Conservation (phyloP, 2,329 filamentous ascomycete species). For the Trichoderma koningii region DNA sequence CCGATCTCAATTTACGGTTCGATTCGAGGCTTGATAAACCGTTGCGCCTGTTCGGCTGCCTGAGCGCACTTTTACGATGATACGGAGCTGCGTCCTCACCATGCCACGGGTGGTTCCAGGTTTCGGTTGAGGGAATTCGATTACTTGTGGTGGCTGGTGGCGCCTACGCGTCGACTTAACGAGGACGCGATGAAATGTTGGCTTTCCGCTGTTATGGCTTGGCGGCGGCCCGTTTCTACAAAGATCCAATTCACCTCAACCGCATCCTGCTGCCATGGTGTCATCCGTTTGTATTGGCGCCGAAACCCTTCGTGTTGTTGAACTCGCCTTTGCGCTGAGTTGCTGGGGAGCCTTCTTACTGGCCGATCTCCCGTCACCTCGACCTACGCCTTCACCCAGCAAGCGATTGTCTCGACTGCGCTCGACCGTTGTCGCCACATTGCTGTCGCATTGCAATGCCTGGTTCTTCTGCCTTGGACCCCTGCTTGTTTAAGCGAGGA, state of each 20-base stretch:
- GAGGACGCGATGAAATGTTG: neutral
- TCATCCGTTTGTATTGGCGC: neutral
- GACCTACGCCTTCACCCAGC: no score
- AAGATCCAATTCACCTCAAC: neutral
- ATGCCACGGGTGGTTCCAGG: neutral
- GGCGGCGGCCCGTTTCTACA: neutral
- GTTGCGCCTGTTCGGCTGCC: neutral
- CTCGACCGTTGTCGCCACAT: neutral
- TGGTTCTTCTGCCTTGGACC: neutral
- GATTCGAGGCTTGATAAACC: neutral
- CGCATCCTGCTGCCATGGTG: neutral
- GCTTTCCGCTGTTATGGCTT: neutral
- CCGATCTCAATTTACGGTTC: neutral
- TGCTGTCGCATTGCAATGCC: neutral
- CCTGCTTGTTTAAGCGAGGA: conserved; percentile 21
- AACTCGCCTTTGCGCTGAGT: neutral
- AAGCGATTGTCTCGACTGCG: neutral
- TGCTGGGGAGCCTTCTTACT: neutral
- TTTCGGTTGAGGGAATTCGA: neutral
- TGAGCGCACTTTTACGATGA: neutral
- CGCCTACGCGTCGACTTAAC: neutral
- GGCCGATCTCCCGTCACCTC: no score
- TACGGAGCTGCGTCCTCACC: neutral
- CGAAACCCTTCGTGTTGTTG: neutral
- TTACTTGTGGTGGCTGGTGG: neutral